A percentile compares a stretch with the other conserved stretches of the same genome.
These are phyloP conservation scores for Eimeria praecox DNA, from an alignment of 169 alveolate genomes.

Conservation along the genomic window DNA sequence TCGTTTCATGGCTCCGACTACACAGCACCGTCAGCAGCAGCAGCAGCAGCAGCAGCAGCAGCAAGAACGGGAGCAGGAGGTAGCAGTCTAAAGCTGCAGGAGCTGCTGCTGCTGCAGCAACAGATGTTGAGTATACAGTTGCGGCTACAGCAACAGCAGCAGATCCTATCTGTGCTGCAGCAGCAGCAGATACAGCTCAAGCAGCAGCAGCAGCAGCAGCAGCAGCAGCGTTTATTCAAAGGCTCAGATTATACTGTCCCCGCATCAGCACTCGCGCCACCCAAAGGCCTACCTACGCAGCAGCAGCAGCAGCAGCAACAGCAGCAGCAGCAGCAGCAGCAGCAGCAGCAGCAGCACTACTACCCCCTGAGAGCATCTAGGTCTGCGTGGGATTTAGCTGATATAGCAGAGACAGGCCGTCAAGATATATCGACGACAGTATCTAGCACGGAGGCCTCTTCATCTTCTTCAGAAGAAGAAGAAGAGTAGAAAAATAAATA, in stretches of 20 bases:
- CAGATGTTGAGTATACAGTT: too few relatives aligned
- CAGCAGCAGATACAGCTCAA: background rate
- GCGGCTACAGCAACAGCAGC: slow-evolving; percentile 1
- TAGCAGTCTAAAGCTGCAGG: background rate
- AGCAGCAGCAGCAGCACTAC: too few relatives aligned
- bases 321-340: too few relatives aligned
- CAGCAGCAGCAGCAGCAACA: too few relatives aligned
- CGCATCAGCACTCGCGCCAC: background rate
- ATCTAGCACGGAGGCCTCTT: too few relatives aligned
- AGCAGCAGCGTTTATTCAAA: background rate
- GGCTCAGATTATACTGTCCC: background rate
- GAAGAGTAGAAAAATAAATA: too few relatives aligned
- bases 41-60: slow-evolving; percentile 16
- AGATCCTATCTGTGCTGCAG: background rate
- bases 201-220: background rate
- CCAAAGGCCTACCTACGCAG: background rate
- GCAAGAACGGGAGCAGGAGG: background rate
- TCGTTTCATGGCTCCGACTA: background rate
- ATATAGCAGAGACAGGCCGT: too few relatives aligned
- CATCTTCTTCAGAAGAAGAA: too few relatives aligned
- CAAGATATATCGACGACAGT: too few relatives aligned
- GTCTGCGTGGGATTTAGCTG: too few relatives aligned
- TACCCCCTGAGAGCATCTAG: too few relatives aligned
- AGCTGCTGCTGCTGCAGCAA: background rate
- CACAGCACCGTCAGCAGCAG: background rate